Conservation (phyloP, 805 yeast species). For the Cyberlindnera euphorbiiphila region DNA sequence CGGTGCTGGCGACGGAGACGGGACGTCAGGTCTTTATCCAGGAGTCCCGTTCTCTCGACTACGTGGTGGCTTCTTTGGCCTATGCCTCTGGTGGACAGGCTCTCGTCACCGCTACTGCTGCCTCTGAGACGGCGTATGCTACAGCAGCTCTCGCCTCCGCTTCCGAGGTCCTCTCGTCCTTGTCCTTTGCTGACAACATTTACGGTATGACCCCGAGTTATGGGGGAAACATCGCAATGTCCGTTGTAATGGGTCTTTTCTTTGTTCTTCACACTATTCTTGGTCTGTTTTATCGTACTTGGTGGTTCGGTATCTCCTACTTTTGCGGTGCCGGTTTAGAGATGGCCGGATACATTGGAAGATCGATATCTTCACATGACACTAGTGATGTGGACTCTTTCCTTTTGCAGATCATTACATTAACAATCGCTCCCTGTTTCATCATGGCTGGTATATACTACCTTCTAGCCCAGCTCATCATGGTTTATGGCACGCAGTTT, state of each 20-base stretch:
- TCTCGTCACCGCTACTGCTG: conserved; percentile 13
- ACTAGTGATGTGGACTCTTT: conserved; percentile 38
- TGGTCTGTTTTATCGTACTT: conserved; percentile 46
- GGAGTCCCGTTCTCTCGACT: conserved; percentile 19
- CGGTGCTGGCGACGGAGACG: conserved; percentile 22
- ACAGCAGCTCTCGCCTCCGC: conserved; percentile 9
- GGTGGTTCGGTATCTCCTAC: conserved; percentile 63
- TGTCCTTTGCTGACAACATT: conserved; percentile 15
- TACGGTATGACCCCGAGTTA: conserved; percentile 48
- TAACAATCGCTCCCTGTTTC: conserved; percentile 79
- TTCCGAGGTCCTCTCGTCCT: conserved; percentile 13
- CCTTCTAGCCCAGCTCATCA: conserved; percentile 60
- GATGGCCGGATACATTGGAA: conserved; percentile 61
- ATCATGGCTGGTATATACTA: conserved; percentile 81
- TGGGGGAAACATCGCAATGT: conserved; percentile 58
- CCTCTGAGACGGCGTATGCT: conserved; percentile 4
- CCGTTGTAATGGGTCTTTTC: conserved; percentile 49
- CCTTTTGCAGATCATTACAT: conserved; percentile 59
- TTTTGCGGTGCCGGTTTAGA: conserved; percentile 56
- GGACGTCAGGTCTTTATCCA: conserved; percentile 5
- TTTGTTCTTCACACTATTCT: conserved; percentile 38
- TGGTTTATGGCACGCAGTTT: conserved; percentile 53
- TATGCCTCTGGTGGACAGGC: conserved; percentile 15
- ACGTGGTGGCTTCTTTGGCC: conserved; percentile 20
- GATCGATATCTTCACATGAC: conserved; percentile 45